phyloP scores from a whole-genome alignment of 331 rosid species.

The Saraca asoca region DNA sequence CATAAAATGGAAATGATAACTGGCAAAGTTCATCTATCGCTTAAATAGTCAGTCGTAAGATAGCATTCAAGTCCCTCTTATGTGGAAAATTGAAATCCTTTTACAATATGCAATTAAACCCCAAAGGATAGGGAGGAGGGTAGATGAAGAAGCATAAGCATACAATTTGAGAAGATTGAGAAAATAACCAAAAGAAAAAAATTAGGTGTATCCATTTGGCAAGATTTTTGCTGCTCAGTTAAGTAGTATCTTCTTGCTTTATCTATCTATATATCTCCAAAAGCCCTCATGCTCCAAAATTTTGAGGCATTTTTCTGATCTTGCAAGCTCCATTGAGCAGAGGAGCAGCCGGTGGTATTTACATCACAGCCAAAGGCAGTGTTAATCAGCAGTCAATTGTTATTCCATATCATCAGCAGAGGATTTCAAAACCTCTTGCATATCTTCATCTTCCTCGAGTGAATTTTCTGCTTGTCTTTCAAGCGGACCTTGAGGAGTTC shows the following conservation, averaged over 20 bases:
- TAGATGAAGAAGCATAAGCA: too few species aligned
- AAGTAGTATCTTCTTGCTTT: conserved; percentile 13
- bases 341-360: conserved; percentile 44
- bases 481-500: conserved; percentile 73
- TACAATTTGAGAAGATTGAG: too few species aligned
- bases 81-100: too few species aligned
- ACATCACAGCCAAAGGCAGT: neutral
- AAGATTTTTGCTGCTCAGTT: neutral
- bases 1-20: too few species aligned
- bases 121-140: too few species aligned
- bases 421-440: conserved; percentile 30
- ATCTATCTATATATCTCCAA: conserved; percentile 1
- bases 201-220: too few species aligned
- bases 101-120: too few species aligned
- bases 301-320: conserved; percentile 23
- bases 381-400: conserved; percentile 29
- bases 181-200: too few species aligned
- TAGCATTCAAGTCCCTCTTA: too few species aligned
- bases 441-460: conserved; percentile 34
- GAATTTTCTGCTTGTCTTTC: conserved; percentile 41
- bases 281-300: conserved; percentile 39
- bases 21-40: too few species aligned
- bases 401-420: conserved; percentile 40
- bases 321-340: conserved; percentile 42
- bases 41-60: too few species aligned